These are phyloP conservation scores for Westerdykella sp. DNA, from an alignment of 2,329 filamentous ascomycete species.

Conservation along the genomic window DNA sequence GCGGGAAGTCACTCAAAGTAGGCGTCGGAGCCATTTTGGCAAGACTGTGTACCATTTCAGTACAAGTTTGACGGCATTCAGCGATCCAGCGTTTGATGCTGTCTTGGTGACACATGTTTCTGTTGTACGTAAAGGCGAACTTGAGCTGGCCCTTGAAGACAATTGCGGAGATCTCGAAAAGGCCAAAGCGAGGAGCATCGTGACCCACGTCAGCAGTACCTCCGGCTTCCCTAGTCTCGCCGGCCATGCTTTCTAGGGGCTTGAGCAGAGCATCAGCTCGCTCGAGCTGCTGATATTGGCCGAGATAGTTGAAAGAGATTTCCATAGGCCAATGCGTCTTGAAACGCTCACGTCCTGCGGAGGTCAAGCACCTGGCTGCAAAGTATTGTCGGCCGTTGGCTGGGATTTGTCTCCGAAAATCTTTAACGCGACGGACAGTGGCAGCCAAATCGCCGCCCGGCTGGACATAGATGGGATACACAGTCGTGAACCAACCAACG, in stretches of 20 bases:
- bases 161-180: constrained; percentile 50
- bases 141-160: constrained; percentile 43
- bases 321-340: constrained; percentile 46
- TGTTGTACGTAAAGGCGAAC: constrained; percentile 49
- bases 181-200: constrained; percentile 41
- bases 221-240: constrained; percentile 41
- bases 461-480: constrained; percentile 41
- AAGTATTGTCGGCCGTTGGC: constrained; percentile 44
- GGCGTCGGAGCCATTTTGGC: constrained; percentile 22
- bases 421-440: constrained; percentile 51
- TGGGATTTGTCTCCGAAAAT: constrained; percentile 39
- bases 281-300: constrained; percentile 46
- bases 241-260: constrained; percentile 41
- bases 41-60: constrained; percentile 22
- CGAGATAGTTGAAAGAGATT: constrained; percentile 53
- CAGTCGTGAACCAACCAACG: constrained; percentile 56
- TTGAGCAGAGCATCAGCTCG: constrained; percentile 41
- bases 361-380: constrained; percentile 24
- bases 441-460: constrained; percentile 36
- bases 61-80: constrained; percentile 32
- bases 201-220: constrained; percentile 43
- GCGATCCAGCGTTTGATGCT: constrained; percentile 41
- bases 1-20: constrained; percentile 42
- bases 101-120: constrained; percentile 43
- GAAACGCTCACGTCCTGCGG: constrained; percentile 23